Percentiles rank a stretch among this genome's conserved stretches.
Conservation (phyloP, 1,284 basidiomycete genomes). For the Jaminaea rosea region DNA sequence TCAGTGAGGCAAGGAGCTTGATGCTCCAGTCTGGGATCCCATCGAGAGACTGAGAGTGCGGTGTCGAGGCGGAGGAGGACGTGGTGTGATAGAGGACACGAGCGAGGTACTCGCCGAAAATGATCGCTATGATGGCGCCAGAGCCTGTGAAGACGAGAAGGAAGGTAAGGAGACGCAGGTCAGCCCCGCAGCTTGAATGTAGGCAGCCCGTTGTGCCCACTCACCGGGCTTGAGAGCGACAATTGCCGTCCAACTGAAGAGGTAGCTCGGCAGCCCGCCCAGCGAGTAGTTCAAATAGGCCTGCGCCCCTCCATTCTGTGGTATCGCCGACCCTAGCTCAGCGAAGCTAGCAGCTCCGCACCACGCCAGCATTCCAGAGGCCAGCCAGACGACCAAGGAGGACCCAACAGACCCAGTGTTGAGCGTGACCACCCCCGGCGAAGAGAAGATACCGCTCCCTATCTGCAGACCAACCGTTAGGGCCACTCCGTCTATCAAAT, state of each 20-base stretch:
- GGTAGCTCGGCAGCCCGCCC: constrained; percentile 59
- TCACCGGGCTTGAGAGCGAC: constrained; percentile 45
- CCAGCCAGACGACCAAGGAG: constrained; percentile 36
- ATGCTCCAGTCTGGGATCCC: constrained; percentile 84
- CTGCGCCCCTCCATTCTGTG: constrained; percentile 51
- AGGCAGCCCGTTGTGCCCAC: too few species aligned
- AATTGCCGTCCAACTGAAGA: constrained; percentile 48
- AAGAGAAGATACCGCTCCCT: constrained; percentile 44
- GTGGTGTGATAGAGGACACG: constrained; percentile 51
- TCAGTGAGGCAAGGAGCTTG: constrained; percentile 71
- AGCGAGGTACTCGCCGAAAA: constrained; percentile 68
- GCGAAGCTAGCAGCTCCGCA: constrained; percentile 60
- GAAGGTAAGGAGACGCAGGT: too few species aligned
- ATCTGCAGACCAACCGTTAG: constrained; percentile 44
- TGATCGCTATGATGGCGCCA: constrained; percentile 53
- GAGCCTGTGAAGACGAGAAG: constrained; percentile 51
- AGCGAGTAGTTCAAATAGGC: constrained; percentile 71
- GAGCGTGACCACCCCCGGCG: constrained; percentile 42
- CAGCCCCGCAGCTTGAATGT: too few species aligned
- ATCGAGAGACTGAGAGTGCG: constrained; percentile 60
- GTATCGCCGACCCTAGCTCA: constrained; percentile 51
- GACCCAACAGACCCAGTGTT: constrained; percentile 40
- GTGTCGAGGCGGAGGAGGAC: constrained; percentile 50
- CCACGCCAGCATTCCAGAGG: constrained; percentile 37
- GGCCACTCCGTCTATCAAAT: constrained; percentile 9